phyloP scores from a whole-genome alignment of 176 grass and related monocot species.

The Eremochloa ophiuroides region DNA sequence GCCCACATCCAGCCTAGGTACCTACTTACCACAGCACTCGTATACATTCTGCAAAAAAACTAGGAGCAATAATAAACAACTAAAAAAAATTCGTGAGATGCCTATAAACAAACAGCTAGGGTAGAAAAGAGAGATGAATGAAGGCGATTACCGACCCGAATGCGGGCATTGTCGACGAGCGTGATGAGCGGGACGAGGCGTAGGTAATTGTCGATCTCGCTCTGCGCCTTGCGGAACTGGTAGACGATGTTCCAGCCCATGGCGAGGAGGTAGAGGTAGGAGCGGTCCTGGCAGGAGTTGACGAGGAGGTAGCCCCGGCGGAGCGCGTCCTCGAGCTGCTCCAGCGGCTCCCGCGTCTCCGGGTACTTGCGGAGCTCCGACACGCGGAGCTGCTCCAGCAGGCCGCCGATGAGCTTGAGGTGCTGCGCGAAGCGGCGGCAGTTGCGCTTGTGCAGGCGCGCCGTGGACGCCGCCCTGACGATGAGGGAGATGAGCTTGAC shows the following conservation, averaged over 20 bases:
- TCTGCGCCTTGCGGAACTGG: slow-evolving; percentile 81
- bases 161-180: slow-evolving; percentile 76
- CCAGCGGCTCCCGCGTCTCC: slow-evolving; percentile 90
- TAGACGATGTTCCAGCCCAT: slow-evolving; percentile 96
- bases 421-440: slow-evolving; percentile 79
- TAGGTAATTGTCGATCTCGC: slow-evolving; percentile 90
- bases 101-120: background rate
- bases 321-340: slow-evolving; percentile 84
- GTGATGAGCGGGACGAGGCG: slow-evolving; percentile 86
- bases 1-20: background rate
- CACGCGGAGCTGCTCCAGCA: slow-evolving; percentile 71
- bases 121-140: background rate
- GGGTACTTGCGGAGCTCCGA: slow-evolving; percentile 90
- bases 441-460: slow-evolving; percentile 84
- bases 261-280: slow-evolving; percentile 81
- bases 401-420: slow-evolving; percentile 67
- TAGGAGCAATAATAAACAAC: background rate
- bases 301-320: slow-evolving; percentile 56
- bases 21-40: background rate
- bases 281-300: slow-evolving; percentile 68
- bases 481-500: slow-evolving; percentile 66
- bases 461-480: slow-evolving; percentile 56
- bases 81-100: background rate
- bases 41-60: background rate
- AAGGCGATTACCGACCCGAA: slow-evolving; percentile 49